Conservation (phyloP, 2,329 filamentous ascomycete species). For the Emmonsia crescens region DNA sequence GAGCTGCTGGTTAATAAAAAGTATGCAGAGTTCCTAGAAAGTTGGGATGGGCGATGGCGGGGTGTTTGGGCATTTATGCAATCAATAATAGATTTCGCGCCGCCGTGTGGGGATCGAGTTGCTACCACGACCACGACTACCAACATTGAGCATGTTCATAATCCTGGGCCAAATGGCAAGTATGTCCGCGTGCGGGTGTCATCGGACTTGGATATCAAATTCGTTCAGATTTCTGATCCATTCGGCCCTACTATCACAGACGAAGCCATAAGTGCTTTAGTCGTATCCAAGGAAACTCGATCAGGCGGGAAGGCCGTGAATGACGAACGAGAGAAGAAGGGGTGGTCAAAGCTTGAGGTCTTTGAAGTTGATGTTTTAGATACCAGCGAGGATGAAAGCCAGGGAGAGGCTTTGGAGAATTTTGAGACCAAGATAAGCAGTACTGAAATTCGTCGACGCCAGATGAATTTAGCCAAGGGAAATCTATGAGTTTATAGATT, state of each 20-base stretch:
- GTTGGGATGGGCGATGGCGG: constrained; percentile 64
- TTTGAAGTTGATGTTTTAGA: constrained; percentile 88
- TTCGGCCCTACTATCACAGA: constrained; percentile 87
- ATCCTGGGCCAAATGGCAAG: constrained; percentile 30
- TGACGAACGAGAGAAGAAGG: constrained; percentile 61
- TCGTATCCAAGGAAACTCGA: constrained; percentile 81
- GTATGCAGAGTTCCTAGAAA: constrained; percentile 66
- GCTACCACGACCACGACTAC: constrained; percentile 21
- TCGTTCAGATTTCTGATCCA: constrained; percentile 74
- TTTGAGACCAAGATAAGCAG: constrained; percentile 86
- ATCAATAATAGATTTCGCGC: constrained; percentile 49
- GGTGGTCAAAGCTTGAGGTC: constrained; percentile 64
- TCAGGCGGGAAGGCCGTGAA: constrained; percentile 79
- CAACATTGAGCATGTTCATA: constrained; percentile 21
- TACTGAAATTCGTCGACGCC: constrained; percentile 61
- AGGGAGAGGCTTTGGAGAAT: constrained; percentile 40
- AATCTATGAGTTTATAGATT: constrained; percentile 11
- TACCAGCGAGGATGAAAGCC: constrained; percentile 43
- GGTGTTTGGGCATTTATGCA: constrained; percentile 61
- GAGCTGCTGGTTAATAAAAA: constrained; percentile 82
- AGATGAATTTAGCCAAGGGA: constrained; percentile 28
- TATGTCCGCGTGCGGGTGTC: constrained; percentile 41
- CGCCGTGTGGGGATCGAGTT: constrained; percentile 26
- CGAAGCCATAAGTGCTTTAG: constrained; percentile 63
- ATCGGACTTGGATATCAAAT: constrained; percentile 57